Percentiles rank a stretch among this genome's conserved stretches.
Evolutionary conservation across 176 grass and related monocot species (phyloP).

Genomic region (Leersia perrieri): DNA sequence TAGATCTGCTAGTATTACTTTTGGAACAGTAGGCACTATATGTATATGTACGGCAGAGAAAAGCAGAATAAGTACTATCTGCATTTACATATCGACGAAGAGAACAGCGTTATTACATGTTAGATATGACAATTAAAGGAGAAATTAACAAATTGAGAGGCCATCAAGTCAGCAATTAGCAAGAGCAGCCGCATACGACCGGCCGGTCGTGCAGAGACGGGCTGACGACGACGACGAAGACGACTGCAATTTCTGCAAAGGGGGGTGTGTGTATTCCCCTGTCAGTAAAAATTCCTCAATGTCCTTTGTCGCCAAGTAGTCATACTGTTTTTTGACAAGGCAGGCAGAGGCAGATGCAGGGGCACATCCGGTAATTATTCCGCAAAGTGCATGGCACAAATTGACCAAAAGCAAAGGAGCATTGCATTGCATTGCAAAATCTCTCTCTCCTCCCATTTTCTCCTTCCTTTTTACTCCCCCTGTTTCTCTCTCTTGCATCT

Average conservation of each 20-base stretch:
- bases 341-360: neutral
- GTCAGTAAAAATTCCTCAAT: slow-evolving; percentile 50
- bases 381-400: slow-evolving; percentile 22
- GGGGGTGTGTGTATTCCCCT: slow-evolving; percentile 26
- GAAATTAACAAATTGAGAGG: neutral
- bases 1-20: neutral
- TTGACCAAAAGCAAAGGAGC: slow-evolving; percentile 15
- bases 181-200: slow-evolving; percentile 23
- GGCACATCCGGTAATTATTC: slow-evolving; percentile 36
- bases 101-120: neutral
- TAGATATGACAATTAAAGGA: neutral
- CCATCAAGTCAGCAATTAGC: neutral
- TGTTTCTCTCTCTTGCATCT: slow-evolving; percentile 6
- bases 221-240: slow-evolving; percentile 10
- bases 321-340: slow-evolving; percentile 47
- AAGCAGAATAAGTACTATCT: no score
- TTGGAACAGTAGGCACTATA: neutral
- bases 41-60: neutral
- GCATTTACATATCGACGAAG: neutral
- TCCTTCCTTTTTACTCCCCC: neutral
- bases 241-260: slow-evolving; percentile 33
- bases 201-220: neutral
- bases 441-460: slow-evolving; percentile 19
- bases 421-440: slow-evolving; percentile 6
- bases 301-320: slow-evolving; percentile 46